phyloP scores from a whole-genome alignment of 2,329 filamentous ascomycete genomes.

The Peltaster fructicola region DNA sequence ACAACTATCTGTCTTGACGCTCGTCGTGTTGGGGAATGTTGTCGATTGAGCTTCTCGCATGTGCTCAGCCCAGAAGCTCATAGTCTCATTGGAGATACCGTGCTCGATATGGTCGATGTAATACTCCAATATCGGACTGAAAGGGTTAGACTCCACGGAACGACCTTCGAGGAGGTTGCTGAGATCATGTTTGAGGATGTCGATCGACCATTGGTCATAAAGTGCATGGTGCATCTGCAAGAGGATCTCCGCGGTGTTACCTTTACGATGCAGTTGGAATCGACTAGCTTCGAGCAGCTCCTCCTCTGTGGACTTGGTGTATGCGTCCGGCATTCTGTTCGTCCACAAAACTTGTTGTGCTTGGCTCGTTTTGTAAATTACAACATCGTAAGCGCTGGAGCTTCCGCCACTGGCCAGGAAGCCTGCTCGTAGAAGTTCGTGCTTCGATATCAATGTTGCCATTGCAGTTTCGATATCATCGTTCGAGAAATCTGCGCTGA shows the following conservation, averaged over 20 bases:
- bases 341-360: too few relatives aligned
- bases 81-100: slow-evolving; percentile 4
- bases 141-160: slow-evolving; percentile 30
- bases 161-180: slow-evolving; percentile 28
- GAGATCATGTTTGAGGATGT: slow-evolving; percentile 55
- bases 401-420: too few relatives aligned
- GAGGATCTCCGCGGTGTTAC: slow-evolving; percentile 18
- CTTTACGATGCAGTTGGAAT: slow-evolving; percentile 34
- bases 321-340: too few relatives aligned
- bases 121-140: slow-evolving; percentile 42
- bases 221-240: slow-evolving; percentile 62
- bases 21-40: slow-evolving; percentile 41
- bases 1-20: slow-evolving; percentile 10
- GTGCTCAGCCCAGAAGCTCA: slow-evolving; percentile 52
- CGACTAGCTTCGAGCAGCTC: slow-evolving; percentile 41
- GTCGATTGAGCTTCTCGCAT: slow-evolving; percentile 39
- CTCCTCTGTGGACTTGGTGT: too few relatives aligned
- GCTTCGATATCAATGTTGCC: slow-evolving; percentile 30
- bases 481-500: slow-evolving; percentile 19
- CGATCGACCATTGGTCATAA: slow-evolving; percentile 84
- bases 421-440: slow-evolving; percentile 56
- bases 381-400: too few relatives aligned
- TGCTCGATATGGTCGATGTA: slow-evolving; percentile 15
- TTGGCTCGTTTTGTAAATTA: too few relatives aligned
- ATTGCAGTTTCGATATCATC: slow-evolving; percentile 27